These are phyloP conservation scores for Atkinsonella hypoxylon DNA, from an alignment of 2,329 filamentous ascomycete species.

Conservation along the genomic window DNA sequence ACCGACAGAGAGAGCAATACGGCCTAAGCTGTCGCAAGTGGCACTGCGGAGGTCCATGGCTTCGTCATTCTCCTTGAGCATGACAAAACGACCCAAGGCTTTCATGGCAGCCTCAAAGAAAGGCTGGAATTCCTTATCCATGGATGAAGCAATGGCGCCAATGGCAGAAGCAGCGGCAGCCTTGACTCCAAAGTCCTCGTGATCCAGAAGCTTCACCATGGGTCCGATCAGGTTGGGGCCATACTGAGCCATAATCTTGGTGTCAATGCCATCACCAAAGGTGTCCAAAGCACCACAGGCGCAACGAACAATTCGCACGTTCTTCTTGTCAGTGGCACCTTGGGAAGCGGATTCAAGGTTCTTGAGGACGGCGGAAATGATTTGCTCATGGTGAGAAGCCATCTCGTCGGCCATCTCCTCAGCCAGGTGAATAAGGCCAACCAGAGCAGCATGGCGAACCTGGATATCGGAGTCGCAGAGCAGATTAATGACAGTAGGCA, in stretches of 20 bases:
- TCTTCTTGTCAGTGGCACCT: constrained; percentile 58
- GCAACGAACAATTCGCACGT: constrained; percentile 75
- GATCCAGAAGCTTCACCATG: constrained; percentile 70
- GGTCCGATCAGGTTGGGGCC: constrained; percentile 72
- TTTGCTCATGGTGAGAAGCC: constrained; percentile 67
- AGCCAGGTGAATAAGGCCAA: constrained; percentile 78
- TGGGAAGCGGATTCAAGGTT: constrained; percentile 76
- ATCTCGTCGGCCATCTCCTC: constrained; percentile 91
- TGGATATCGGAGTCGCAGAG: constrained; percentile 73
- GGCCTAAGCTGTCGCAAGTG: constrained; percentile 85
- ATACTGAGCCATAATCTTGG: constrained; percentile 63
- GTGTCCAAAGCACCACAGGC: constrained; percentile 87
- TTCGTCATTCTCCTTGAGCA: constrained; percentile 78
- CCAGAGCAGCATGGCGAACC: constrained; percentile 77
- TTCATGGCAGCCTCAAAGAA: constrained; percentile 89
- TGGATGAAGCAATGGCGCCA: constrained; percentile 78
- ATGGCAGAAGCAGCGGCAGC: constrained; percentile 79
- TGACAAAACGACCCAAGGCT: constrained; percentile 71
- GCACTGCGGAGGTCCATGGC: constrained; percentile 82
- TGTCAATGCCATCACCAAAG: constrained; percentile 78
- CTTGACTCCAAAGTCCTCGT: constrained; percentile 83
- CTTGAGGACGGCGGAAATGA: constrained; percentile 75
- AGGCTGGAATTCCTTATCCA: constrained; percentile 73
- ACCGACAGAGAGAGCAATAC: constrained; percentile 82
- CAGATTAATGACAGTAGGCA: constrained; percentile 73